A percentile compares a stretch with the other conserved stretches of the same genome.
These are phyloP conservation scores for Mortierella alpina DNA, from an alignment of 192 early-diverging fungal species.

Conservation along the genomic window DNA sequence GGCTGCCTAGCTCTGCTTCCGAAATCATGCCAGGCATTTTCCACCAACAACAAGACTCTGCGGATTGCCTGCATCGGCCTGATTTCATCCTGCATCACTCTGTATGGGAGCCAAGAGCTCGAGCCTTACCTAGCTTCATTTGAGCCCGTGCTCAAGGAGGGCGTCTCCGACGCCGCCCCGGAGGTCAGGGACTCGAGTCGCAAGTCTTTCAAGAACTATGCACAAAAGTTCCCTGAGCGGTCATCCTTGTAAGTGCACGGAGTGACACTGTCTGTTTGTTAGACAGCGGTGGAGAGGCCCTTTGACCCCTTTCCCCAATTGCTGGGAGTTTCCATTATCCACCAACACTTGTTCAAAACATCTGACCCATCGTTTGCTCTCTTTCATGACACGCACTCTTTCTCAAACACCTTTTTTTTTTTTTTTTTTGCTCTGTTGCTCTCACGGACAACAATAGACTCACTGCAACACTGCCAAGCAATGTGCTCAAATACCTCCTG, in stretches of 20 bases:
- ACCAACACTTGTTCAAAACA: not conserved
- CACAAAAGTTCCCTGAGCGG: conserved; percentile 57
- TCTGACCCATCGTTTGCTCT: not conserved
- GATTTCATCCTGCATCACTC: conserved; percentile 64
- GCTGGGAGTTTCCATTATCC: no score
- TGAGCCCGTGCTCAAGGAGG: conserved; percentile 60
- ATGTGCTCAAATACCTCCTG: conserved; percentile 44
- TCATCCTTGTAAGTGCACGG: conserved; percentile 45
- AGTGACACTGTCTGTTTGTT: not conserved
- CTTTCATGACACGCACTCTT: not conserved
- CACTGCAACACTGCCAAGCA: conserved; percentile 34
- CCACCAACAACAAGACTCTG: conserved; percentile 71
- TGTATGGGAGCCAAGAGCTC: conserved; percentile 67
- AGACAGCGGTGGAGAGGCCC: not conserved
- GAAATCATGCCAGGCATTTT: conserved; percentile 64
- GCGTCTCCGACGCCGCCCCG: conserved; percentile 60
- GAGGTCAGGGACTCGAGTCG: conserved; percentile 61
- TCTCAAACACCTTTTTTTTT: not conserved
- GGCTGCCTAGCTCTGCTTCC: conserved; percentile 64
- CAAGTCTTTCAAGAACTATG: conserved; percentile 60
- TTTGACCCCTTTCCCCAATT: no score
- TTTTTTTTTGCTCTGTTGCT: conserved; percentile 3
- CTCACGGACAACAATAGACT: conserved; percentile 5
- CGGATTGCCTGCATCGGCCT: conserved; percentile 52
- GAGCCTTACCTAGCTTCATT: conserved; percentile 55